Base-by-base conservation (phyloP, 139 green algal genomes). In the Asterochloris sp. region DNA sequence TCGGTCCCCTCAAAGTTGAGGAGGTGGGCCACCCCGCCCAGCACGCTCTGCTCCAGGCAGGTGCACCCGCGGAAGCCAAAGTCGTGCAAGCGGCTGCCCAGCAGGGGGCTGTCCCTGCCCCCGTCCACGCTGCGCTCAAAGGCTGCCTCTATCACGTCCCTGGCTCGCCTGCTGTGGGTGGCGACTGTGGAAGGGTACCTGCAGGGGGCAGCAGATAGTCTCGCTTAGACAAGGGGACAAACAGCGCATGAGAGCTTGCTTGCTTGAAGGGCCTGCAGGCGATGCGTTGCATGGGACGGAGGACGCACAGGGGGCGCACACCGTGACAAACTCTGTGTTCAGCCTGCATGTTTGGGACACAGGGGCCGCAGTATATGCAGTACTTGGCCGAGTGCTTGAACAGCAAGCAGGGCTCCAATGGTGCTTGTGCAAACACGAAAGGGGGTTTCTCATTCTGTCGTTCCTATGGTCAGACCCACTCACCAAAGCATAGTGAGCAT, bases 181-280 rank as follows among this genome's bases (percentile, higher is more conserved):
- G 95, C 95, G 14, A 98, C 95, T 8, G 92, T 95, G 28, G 91
- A 92, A 9, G 94, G 95, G 84, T 98, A 98, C 93, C 92, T 93
- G 86, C 64, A 69, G 23, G 27, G 66, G 8, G 19, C 66, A 54
- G 38, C 38, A 54, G 38, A 54, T 6, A 54, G 38, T 54, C 6
- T 54, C 6, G 38, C 38, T 6, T 54, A 54, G 38, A 54, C n/a
- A 54, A 54, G 38, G 38, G 38, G 38, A 54, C 38, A 6, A 54
- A 54, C 38, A 54, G 38, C 38, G 38, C 38, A 6, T 54, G 38
- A 54, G 38, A 54, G 38, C 38, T 54, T 54, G 38, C 38, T 54
- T 54, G 38, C 38, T 54, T 2, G 38, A 6, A 6, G 6, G 38
- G 38, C 38, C 38, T 54, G 38, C 38, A 54, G 38, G 38, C 4